Conservation (phyloP, 176 grass and related monocot genomes). For the Oryza australiensis region DNA sequence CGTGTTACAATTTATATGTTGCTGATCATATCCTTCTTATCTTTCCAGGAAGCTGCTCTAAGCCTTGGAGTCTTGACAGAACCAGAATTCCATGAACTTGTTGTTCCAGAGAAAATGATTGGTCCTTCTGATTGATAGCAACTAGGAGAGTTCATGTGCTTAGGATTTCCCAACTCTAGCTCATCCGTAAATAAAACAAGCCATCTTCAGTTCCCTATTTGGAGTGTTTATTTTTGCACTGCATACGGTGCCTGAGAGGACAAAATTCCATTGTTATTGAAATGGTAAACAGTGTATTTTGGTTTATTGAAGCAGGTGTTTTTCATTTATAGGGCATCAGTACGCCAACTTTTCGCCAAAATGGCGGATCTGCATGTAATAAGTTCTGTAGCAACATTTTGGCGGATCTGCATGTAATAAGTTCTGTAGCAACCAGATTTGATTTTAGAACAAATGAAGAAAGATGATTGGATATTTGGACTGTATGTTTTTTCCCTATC, state of each 20-base stretch:
- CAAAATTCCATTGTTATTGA: background rate
- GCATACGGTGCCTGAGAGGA: conserved; percentile 2
- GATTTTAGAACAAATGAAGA: background rate
- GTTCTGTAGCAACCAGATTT: background rate
- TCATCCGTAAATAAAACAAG: conserved; percentile 42
- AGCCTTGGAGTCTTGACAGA: conserved; percentile 71
- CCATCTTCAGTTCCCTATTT: background rate
- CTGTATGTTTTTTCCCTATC: too few relatives aligned
- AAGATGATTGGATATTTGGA: background rate
- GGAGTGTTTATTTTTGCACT: conserved; percentile 42
- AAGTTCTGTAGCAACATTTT: background rate
- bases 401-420: conserved; percentile 25
- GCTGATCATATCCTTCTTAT: background rate
- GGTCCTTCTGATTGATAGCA: conserved; percentile 55
- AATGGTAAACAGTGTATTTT: background rate
- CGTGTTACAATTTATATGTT: background rate
- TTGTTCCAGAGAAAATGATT: conserved; percentile 94
- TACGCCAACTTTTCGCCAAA: background rate
- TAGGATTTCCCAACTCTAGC: background rate
- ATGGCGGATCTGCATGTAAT: conserved; percentile 10
- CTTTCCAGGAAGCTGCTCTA: conserved; percentile 76
- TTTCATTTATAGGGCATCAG: background rate
- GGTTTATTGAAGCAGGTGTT: background rate
- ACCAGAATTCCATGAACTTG: conserved; percentile 77
- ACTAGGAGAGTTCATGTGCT: conserved; percentile 6